Evolutionary conservation across 2,329 filamentous ascomycete genomes (phyloP).

Genomic region (Macroventuria anomochaeta): DNA sequence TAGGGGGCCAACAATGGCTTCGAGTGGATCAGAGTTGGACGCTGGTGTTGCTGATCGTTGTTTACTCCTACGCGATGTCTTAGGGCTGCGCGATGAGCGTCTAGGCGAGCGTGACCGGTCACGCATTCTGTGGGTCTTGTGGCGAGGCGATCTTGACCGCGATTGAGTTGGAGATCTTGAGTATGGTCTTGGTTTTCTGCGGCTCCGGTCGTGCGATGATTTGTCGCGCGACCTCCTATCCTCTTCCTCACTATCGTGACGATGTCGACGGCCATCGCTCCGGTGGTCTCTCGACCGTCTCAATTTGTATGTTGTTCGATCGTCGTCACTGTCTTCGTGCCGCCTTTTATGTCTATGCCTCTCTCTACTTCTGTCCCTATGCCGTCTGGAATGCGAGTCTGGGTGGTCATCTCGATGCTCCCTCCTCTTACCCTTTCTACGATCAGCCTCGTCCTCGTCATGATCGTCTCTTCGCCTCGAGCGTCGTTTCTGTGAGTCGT

Average conservation of each 20-base stretch:
- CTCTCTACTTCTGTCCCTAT: slow-evolving; percentile 24
- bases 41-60: slow-evolving; percentile 23
- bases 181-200: slow-evolving; percentile 25
- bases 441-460: slow-evolving; percentile 25
- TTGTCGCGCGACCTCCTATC: background rate
- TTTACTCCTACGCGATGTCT: slow-evolving; percentile 3
- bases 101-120: slow-evolving; percentile 24
- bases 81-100: background rate
- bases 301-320: slow-evolving; percentile 21
- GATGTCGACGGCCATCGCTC: slow-evolving; percentile 12
- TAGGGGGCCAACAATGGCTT: slow-evolving; percentile 76
- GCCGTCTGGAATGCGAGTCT: slow-evolving; percentile 7
- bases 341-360: slow-evolving; percentile 22
- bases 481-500: slow-evolving; percentile 24
- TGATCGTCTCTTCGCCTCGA: slow-evolving; percentile 26
- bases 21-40: slow-evolving; percentile 72
- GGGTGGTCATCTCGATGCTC: slow-evolving; percentile 12
- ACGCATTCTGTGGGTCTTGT: slow-evolving; percentile 18
- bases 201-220: slow-evolving; percentile 16
- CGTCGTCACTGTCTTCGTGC: slow-evolving; percentile 22
- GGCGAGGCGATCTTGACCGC: slow-evolving; percentile 28
- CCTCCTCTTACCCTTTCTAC: slow-evolving; percentile 12
- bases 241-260: slow-evolving; percentile 20
- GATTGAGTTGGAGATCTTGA: slow-evolving; percentile 28
- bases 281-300: slow-evolving; percentile 25